These are phyloP conservation scores for Penicillium manginii DNA, from an alignment of 495 filamentous ascomycete species.

Conservation along the genomic window DNA sequence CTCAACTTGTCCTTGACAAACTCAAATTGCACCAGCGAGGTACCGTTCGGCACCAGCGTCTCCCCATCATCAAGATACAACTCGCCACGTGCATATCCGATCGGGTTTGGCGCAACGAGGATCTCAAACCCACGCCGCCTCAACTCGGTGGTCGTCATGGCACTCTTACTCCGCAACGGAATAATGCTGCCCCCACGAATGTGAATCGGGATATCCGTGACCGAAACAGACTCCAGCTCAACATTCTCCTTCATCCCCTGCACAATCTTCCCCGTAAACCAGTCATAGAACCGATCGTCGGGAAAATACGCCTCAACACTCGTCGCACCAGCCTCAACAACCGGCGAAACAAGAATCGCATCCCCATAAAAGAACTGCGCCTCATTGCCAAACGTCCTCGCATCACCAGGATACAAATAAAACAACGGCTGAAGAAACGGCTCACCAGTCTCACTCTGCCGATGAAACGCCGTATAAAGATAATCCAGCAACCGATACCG, in stretches of 20 bases:
- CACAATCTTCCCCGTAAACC: slow-evolving; percentile 62
- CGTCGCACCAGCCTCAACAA: slow-evolving; percentile 64
- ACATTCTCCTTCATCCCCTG: slow-evolving; percentile 57
- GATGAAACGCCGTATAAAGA: slow-evolving; percentile 75
- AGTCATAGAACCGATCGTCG: slow-evolving; percentile 78
- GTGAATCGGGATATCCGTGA: slow-evolving; percentile 73
- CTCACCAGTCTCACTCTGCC: slow-evolving; percentile 67
- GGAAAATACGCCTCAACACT: slow-evolving; percentile 75
- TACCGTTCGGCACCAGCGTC: slow-evolving; percentile 53
- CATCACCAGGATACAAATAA: slow-evolving; percentile 71
- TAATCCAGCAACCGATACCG: slow-evolving; percentile 81
- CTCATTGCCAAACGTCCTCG: slow-evolving; percentile 61
- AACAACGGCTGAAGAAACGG: slow-evolving; percentile 71
- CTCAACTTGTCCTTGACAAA: slow-evolving; percentile 54
- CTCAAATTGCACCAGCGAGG: slow-evolving; percentile 55
- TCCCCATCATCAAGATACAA: slow-evolving; percentile 68
- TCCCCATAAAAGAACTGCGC: slow-evolving; percentile 77
- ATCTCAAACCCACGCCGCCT: slow-evolving; percentile 70
- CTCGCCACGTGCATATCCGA: slow-evolving; percentile 51
- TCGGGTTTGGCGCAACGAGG: slow-evolving; percentile 62
- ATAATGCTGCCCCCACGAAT: slow-evolving; percentile 72
- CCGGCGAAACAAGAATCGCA: slow-evolving; percentile 72
- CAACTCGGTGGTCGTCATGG: slow-evolving; percentile 71
- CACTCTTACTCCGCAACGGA: slow-evolving; percentile 62
- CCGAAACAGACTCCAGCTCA: slow-evolving; percentile 56